Percentiles rank a stretch among this genome's conserved stretches.
These are phyloP conservation scores for Aureobasidium sp. DNA, from an alignment of 2,329 filamentous ascomycete species.

Conservation along the genomic window DNA sequence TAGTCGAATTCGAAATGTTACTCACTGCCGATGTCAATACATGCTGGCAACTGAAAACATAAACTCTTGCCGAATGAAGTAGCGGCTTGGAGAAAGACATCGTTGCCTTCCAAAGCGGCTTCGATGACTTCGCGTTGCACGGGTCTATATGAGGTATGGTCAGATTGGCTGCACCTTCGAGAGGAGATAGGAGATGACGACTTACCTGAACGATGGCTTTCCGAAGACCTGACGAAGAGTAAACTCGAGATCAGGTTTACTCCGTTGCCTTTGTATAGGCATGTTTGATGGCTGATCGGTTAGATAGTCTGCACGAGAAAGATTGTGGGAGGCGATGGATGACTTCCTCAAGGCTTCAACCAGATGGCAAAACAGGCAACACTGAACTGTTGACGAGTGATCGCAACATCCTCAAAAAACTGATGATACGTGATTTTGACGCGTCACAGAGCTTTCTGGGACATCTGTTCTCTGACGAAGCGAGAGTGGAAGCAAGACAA, in stretches of 20 bases:
- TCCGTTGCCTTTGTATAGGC: conserved; percentile 9
- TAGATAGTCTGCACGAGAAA: neutral
- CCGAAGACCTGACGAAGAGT: conserved; percentile 28
- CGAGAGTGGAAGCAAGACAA: neutral
- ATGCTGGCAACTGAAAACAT: conserved; percentile 36
- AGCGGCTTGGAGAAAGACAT: conserved; percentile 89
- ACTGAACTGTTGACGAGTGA: neutral
- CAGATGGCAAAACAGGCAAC: conserved; percentile 8
- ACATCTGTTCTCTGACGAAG: too few species aligned
- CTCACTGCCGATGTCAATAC: conserved; percentile 72
- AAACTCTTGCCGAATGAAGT: conserved; percentile 58
- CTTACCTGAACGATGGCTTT: conserved; percentile 26
- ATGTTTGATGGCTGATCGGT: neutral
- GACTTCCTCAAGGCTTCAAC: conserved; percentile 1
- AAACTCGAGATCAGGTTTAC: conserved; percentile 25
- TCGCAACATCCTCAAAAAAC: neutral
- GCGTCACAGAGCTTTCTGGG: neutral
- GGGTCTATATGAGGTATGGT: conserved; percentile 44
- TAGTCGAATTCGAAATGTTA: conserved; percentile 17
- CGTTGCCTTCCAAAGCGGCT: conserved; percentile 69
- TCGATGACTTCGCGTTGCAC: conserved; percentile 81
- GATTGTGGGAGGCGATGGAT: neutral
- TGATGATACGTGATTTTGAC: neutral
- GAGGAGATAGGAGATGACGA: neutral
- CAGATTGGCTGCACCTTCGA: neutral